Percentiles rank a stretch among this genome's conserved stretches.
Conservation (phyloP, 768 basidiomycete species). For the Macrolepiota albuminosa region DNA sequence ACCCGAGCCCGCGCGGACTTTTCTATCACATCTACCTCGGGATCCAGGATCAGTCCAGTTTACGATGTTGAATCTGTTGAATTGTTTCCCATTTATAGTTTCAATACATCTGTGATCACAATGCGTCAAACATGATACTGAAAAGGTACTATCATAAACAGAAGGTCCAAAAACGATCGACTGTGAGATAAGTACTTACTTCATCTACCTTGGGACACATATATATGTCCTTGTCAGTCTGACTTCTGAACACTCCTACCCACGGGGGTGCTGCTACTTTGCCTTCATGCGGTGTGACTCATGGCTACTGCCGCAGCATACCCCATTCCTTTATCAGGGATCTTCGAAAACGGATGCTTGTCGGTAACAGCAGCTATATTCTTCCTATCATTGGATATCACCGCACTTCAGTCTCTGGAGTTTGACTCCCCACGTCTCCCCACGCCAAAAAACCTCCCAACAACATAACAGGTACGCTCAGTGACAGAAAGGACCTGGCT, state of each 20-base stretch:
- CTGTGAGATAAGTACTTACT: background rate
- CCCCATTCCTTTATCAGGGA: conserved; percentile 9
- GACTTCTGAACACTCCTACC: background rate
- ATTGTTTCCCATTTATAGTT: background rate
- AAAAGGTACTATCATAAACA: background rate
- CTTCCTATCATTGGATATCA: background rate
- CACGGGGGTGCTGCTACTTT: background rate
- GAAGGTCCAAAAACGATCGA: background rate
- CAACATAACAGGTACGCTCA: background rate
- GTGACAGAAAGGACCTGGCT: background rate
- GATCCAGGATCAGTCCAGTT: conserved; percentile 4
- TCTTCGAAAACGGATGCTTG: background rate
- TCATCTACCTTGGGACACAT: background rate
- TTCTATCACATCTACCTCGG: conserved; percentile 7
- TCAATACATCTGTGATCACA: background rate
- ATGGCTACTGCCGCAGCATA: background rate
- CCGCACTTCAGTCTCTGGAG: background rate
- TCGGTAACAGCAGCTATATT: background rate
- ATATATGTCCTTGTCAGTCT: background rate
- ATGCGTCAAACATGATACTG: background rate
- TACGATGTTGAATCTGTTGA: background rate
- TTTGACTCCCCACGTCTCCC: background rate
- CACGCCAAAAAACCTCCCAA: background rate
- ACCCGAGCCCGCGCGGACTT: conserved; percentile 6
- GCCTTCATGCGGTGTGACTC: background rate